Evolutionary conservation across 768 basidiomycete genomes (phyloP).

Genomic region (Lentinula aciculospora): DNA sequence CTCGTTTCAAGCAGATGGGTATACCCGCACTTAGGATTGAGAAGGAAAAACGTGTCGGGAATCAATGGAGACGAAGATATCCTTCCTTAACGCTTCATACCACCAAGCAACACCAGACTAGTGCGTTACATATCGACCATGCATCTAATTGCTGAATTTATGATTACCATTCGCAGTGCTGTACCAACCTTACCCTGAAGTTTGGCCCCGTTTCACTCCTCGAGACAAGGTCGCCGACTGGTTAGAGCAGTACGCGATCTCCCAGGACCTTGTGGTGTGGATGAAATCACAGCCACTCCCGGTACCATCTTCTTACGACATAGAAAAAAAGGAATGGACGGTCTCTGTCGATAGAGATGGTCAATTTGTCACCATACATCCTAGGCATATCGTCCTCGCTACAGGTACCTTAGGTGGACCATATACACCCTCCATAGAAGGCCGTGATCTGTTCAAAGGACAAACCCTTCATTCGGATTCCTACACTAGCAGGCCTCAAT

Average conservation of each 20-base stretch:
- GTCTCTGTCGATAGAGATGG: conserved; percentile 26
- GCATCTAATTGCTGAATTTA: conserved; percentile 11
- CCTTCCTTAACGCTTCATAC: conserved; percentile 36
- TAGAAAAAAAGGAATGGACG: conserved; percentile 23
- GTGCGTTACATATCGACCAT: conserved; percentile 11
- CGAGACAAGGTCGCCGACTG: conserved; percentile 38
- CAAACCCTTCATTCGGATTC: conserved; percentile 23
- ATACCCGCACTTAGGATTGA: conserved; percentile 34
- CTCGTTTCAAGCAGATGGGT: conserved; percentile 35
- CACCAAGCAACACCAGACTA: conserved; percentile 18
- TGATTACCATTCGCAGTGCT: conserved; percentile 10
- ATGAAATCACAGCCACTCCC: conserved; percentile 26
- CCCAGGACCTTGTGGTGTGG: conserved; percentile 41
- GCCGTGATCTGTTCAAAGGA: conserved; percentile 24
- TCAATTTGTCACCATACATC: conserved; percentile 23
- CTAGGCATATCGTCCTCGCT: conserved; percentile 22
- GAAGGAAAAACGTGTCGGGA: conserved; percentile 26
- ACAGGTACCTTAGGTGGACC: conserved; percentile 31
- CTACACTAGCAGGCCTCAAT: conserved; percentile 15
- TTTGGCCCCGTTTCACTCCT: conserved; percentile 35
- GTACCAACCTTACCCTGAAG: conserved; percentile 11
- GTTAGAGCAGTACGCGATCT: conserved; percentile 35
- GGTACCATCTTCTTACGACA: conserved; percentile 29
- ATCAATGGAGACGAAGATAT: conserved; percentile 39
- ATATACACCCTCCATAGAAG: conserved; percentile 21